These are phyloP conservation scores for Candida glucosophila DNA, from an alignment of 1,139 yeast species.

Conservation along the genomic window DNA sequence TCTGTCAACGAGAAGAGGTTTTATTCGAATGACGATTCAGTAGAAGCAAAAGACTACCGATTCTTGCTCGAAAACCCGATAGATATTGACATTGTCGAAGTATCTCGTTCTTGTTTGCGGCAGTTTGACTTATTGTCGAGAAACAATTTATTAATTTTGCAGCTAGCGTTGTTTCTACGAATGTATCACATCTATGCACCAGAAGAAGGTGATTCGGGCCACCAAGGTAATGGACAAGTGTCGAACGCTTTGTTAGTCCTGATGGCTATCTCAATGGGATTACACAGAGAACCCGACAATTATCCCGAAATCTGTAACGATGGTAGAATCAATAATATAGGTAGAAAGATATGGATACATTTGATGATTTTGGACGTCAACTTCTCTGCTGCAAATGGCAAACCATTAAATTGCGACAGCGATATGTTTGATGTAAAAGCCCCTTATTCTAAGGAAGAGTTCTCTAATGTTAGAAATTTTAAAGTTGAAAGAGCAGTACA, in stretches of 20 bases:
- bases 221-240: constrained; percentile 49
- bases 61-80: constrained; percentile 18
- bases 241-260: constrained; percentile 29
- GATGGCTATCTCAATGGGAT: constrained; percentile 36
- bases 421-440: constrained; percentile 25
- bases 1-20: constrained; percentile 5
- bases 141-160: constrained; percentile 40
- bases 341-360: constrained; percentile 44
- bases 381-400: constrained; percentile 9
- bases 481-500: constrained; percentile 16
- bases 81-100: constrained; percentile 14
- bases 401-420: constrained; percentile 10
- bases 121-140: constrained; percentile 26
- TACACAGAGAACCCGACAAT: constrained; percentile 32
- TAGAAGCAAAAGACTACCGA: constrained; percentile 9
- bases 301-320: constrained; percentile 10
- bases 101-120: constrained; percentile 26
- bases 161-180: constrained; percentile 33
- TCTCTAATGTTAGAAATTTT: constrained; percentile 18
- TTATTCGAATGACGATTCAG: constrained; percentile 7
- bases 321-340: constrained; percentile 21
- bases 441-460: constrained; percentile 24
- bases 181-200: constrained; percentile 35
- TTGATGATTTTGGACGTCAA: constrained; percentile 13
- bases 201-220: constrained; percentile 38